Evolutionary conservation across 1,284 basidiomycete genomes (phyloP), one percentile per base, ranked within the genome.

Genomic region (Trichosporon ovoides): DNA sequence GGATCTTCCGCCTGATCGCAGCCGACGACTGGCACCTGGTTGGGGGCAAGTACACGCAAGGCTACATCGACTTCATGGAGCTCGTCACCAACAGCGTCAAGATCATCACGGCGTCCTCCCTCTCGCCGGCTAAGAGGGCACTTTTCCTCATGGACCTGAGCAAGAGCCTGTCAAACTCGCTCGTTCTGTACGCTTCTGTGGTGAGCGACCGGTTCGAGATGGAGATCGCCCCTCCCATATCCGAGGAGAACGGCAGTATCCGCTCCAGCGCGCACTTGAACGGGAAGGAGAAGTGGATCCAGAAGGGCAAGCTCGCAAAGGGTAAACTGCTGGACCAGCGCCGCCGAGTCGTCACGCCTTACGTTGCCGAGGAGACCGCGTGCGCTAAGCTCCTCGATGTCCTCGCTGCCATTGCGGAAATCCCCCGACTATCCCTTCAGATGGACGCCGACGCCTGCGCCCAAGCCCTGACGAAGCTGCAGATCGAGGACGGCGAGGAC

Each of bases 331-430:
- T 63, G 22, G 58, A 59, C 28, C 54, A 40, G 34, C 22, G 55
- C 31, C 37, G 46, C 24, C 71, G 52, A 60, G 69, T 54, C 11
- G 33, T 24, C 19, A 13, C 7, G 28, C 18, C 38, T 1, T 40
- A 40, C 22, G 33, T 22, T 12, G 33, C 7, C 18, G 49, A 51
- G 6, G n/a, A 38, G n/a, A 18, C 53, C 19, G 70, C 75, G 2
- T 73, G 72, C 38, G 75, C 77, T 55, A 78, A 78, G 54, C 58
- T 78, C 16, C 74, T 72, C 43, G 68, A 78, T 56, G 72, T 78
- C 66, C 61, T 66, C 7, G 73, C 75, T 2, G 70, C 71, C 1
- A 63, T 28, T 9, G 22, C 14, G 22, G 43, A 48, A 22, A 16
- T 31, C 9, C 43, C 43, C 11, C 24, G 43, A 2, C 24, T 48